phyloP scores from a whole-genome alignment of 805 yeast genomes.

The Saccharomycopsis malanga region DNA sequence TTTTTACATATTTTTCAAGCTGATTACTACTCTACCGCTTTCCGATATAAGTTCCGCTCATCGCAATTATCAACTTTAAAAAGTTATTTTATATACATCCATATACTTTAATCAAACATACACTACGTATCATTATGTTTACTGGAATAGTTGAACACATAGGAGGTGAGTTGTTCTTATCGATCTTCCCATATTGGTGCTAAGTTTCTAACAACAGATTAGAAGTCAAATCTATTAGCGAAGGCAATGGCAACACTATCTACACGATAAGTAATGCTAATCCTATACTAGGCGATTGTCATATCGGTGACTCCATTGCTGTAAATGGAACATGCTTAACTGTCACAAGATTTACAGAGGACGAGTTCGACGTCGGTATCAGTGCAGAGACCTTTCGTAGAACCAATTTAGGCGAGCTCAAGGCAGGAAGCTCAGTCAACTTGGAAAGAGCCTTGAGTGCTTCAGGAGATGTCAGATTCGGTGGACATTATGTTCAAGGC shows the following conservation, averaged over 20 bases:
- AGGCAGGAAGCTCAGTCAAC: constrained; percentile 59
- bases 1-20: too few relatives aligned
- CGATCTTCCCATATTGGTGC: too few relatives aligned
- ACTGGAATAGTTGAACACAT: constrained; percentile 10
- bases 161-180: constrained; percentile 6
- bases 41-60: too few relatives aligned
- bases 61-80: too few relatives aligned
- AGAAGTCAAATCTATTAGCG: background rate
- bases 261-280: constrained; percentile 6
- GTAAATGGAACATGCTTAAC: constrained; percentile 89
- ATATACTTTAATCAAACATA: too few relatives aligned
- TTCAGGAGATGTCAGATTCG: constrained; percentile 55
- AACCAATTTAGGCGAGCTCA: constrained; percentile 63
- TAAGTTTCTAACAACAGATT: too few relatives aligned
- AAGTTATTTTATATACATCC: too few relatives aligned
- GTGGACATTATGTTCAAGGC: constrained; percentile 98
- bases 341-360: constrained; percentile 65
- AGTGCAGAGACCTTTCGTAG: constrained; percentile 88
- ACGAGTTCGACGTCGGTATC: constrained; percentile 77
- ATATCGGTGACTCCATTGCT: constrained; percentile 89
- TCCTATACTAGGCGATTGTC: constrained; percentile 64
- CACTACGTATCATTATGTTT: too few relatives aligned
- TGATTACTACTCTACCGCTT: too few relatives aligned
- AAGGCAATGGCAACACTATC: constrained; percentile 7
- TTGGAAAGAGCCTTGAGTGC: constrained; percentile 80